Percentiles rank a stretch among this genome's conserved stretches.
Evolutionary conservation across 768 basidiomycete genomes (phyloP).

Genomic region (Polyporus arcularius): DNA sequence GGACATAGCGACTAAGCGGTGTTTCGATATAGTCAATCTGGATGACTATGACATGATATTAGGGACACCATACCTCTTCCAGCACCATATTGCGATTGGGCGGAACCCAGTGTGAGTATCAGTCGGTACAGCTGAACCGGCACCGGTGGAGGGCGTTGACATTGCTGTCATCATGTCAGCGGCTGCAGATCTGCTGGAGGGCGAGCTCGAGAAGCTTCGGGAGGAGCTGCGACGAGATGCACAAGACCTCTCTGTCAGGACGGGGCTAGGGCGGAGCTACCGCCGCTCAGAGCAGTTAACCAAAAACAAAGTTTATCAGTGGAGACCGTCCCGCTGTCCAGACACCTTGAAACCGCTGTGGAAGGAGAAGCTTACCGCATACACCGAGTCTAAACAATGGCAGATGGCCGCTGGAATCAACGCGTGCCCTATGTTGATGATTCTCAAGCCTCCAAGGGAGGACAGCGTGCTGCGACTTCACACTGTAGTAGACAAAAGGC

Average conservation of each 20-base stretch:
- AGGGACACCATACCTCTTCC: conserved; percentile 30
- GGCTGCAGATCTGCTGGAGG: conserved; percentile 11
- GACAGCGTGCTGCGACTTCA: conserved; percentile 7
- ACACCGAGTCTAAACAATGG: conserved; percentile 35
- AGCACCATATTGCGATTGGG: conserved; percentile 17
- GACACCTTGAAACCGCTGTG: conserved; percentile 30
- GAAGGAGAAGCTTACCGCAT: conserved; percentile 32
- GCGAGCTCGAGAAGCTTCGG: conserved; percentile 15
- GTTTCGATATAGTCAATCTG: conserved; percentile 16
- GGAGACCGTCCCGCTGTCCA: conserved; percentile 37
- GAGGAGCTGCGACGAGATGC: conserved; percentile 17
- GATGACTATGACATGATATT: conserved; percentile 31
- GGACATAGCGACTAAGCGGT: neutral
- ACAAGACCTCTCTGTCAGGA: conserved; percentile 17
- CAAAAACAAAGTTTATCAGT: conserved; percentile 26
- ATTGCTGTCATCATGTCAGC: conserved; percentile 1
- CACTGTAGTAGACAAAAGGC: conserved; percentile 15
- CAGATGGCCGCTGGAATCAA: conserved; percentile 27
- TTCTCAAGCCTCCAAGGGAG: conserved; percentile 27
- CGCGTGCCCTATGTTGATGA: conserved; percentile 35
- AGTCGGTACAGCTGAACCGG: neutral
- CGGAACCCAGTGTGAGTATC: conserved; percentile 12
- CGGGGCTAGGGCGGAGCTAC: conserved; percentile 14
- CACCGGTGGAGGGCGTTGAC: conserved; percentile 8
- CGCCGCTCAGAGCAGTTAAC: conserved; percentile 24